These are phyloP conservation scores for Xerocomellus amylosporus DNA, from an alignment of 768 basidiomycete genomes.

Conservation along the genomic window DNA sequence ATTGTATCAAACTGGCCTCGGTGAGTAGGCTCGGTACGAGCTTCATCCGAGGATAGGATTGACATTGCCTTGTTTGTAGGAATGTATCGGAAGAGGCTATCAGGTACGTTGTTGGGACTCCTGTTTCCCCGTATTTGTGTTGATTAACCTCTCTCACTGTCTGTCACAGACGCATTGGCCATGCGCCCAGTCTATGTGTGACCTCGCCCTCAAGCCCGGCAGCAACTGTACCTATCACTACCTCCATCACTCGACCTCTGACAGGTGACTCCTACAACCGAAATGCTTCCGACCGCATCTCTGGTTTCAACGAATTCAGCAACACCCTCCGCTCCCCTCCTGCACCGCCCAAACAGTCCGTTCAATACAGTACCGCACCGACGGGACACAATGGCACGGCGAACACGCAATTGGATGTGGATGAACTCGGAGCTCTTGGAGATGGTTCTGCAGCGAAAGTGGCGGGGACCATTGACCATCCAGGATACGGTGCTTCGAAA, in stretches of 20 bases:
- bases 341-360: slow-evolving; percentile 15
- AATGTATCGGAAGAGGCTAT: slow-evolving; percentile 71
- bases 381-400: slow-evolving; percentile 18
- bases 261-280: slow-evolving; percentile 21
- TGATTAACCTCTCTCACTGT: not conserved
- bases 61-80: slow-evolving; percentile 36
- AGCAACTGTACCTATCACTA: slow-evolving; percentile 30
- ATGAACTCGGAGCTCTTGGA: slow-evolving; percentile 24
- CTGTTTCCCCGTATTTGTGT: not conserved
- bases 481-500: slow-evolving; percentile 23
- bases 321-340: slow-evolving; percentile 5
- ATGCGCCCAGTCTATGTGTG: slow-evolving; percentile 41
- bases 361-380: slow-evolving; percentile 32
- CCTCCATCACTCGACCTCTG: slow-evolving; percentile 19
- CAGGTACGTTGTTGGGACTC: slow-evolving; percentile 29
- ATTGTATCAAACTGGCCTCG: slow-evolving; percentile 86
- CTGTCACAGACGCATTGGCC: slow-evolving; percentile 45
- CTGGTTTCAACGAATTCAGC: slow-evolving; percentile 7
- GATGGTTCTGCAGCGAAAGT: slow-evolving; percentile 5
- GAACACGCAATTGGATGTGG: slow-evolving; percentile 9
- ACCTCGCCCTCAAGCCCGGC: slow-evolving; percentile 28
- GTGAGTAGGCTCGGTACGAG: slow-evolving; percentile 38
- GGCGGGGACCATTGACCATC: slow-evolving; percentile 26
- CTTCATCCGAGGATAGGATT: not conserved
- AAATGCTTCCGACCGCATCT: slow-evolving; percentile 5